Evolutionary conservation across 1,139 yeast genomes (phyloP), one percentile per base, ranked within the genome.

Genomic region (Yamadazyma oceani): DNA sequence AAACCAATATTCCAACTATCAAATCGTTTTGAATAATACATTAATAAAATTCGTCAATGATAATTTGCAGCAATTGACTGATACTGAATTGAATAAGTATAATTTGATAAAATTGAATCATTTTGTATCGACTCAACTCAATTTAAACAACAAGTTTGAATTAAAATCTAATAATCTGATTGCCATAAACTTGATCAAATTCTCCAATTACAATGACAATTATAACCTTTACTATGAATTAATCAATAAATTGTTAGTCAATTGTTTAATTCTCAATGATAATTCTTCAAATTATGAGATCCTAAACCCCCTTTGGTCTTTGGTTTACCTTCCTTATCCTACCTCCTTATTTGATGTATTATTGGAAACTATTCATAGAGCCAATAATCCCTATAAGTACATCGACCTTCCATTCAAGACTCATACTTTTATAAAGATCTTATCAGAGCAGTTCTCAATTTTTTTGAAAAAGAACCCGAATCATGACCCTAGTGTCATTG

Each of bases 371-470:
- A 71, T 87, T 19, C 68, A 88, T 1, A 73, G 96, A 47, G 71
- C 84, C 38, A 73, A 79, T 43, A 64, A 87, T 1, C 97, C 97
- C 0, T 92, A 84, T 61, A 88, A 85, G 54, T 90, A 88, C 49
- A 73, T 87, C 38, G 97, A 90, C 54, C 53, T 69, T 41, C 70
- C 86, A 1, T 76, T 75, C 36, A 50, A 56, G 6, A 44, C 82
- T 12, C 85, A 95, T 51, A 84, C 94, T 0, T 79, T 88, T 41
- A 55, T 79, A 2, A 73, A 85, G 30, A 79, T 85, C 0, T 53
- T 88, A 4, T 58, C 80, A 35, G 97, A 90, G 48, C 97, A 90
- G 57, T 77, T 83, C 39, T 38, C 45, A 3, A 15, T 40, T 9
- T 41, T 30, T 16, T 28, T 38, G 16, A 36, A 38, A 9, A 42